Base-by-base conservation (phyloP, 768 basidiomycete species). In the Inosperma sp. region DNA sequence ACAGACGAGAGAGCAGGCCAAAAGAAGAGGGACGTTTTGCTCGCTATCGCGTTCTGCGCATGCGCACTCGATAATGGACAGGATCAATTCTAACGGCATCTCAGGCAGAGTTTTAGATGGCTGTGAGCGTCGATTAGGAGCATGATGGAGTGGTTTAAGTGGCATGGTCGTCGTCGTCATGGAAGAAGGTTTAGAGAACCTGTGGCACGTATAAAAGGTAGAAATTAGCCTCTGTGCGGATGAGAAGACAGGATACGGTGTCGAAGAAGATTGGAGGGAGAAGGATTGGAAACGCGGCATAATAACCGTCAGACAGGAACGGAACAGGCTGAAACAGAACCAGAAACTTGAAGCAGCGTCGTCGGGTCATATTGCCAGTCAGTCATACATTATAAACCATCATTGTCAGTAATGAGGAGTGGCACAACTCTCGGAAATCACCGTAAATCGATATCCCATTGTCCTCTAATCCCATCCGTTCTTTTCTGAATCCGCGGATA, bases 21-120 rank as follows among this genome's bases (percentile, higher is more conserved):
- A 65, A 41, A 88, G 72, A 16, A 85, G 69, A 10, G 64, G 56
- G 33, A 65, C 61, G 56, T 76, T 68, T 4, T 67, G 59, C 43
- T 67, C 62, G 25, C 65, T 54, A 22, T 68, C 62, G 27, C 71
- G 66, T 42, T 72, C 65, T 34, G 71, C 67, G 48, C 72, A 77
- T 3, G 78, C 77, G 12, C 74, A 65, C 64, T 86, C 83, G 55
- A 88, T 75, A 63, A 88, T 80, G 57, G 74, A 61, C 50, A 84
- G 66, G 34, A 82, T 73, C 40, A 88, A 60, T 65, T 88, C 86
- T 54, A 83, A 70, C 8, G 86, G 86, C 33, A 88, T 62, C 21
- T 54, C 46, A 26, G 54, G 19, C 57, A 54, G 3, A 53, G 40
- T 17, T 51, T 19, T 31, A 34, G 52, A 49, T 30, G 39, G 25